A percentile compares a stretch with the other conserved stretches of the same genome.
These are phyloP conservation scores for Amanita fuliginea DNA, from an alignment of 768 basidiomycete genomes.

Conservation along the genomic window DNA sequence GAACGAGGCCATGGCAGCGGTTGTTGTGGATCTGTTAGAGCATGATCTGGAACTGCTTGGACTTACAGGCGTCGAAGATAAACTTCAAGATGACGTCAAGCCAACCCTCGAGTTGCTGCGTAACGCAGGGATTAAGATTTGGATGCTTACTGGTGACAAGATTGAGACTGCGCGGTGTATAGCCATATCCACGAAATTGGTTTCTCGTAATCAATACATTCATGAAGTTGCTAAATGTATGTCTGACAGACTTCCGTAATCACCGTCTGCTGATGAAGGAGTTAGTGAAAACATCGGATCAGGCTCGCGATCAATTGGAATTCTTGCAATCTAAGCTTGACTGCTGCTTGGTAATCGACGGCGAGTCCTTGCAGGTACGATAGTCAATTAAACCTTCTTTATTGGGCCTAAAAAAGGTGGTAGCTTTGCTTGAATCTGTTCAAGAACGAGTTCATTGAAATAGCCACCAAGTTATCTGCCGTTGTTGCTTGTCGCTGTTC, in stretches of 20 bases:
- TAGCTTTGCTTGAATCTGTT: constrained; percentile 88
- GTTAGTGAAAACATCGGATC: constrained; percentile 77
- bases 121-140: constrained; percentile 97
- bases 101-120: constrained; percentile 84
- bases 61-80: constrained; percentile 97
- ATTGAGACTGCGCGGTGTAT: constrained; percentile 98
- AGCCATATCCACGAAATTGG: constrained; percentile 93
- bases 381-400: background rate
- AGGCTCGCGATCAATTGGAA: constrained; percentile 81
- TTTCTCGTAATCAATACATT: constrained; percentile 93
- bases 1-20: constrained; percentile 69
- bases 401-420: background rate
- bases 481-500: constrained; percentile 98
- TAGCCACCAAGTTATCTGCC: constrained; percentile 90
- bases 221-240: constrained; percentile 90
- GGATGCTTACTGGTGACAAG: constrained; percentile 99
- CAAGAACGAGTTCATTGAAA: constrained; percentile 91
- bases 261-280: constrained; percentile 4
- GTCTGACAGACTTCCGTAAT: constrained; percentile 14
- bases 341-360: constrained; percentile 97
- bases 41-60: constrained; percentile 86
- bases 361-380: constrained; percentile 82
- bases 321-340: constrained; percentile 92
- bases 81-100: constrained; percentile 95
- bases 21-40: constrained; percentile 72